A percentile compares a stretch with the other conserved stretches of the same genome.
These are phyloP conservation scores for Stagonosporopsis cucurbitacearum DNA, from an alignment of 2,329 filamentous ascomycete genomes.

Conservation along the genomic window DNA sequence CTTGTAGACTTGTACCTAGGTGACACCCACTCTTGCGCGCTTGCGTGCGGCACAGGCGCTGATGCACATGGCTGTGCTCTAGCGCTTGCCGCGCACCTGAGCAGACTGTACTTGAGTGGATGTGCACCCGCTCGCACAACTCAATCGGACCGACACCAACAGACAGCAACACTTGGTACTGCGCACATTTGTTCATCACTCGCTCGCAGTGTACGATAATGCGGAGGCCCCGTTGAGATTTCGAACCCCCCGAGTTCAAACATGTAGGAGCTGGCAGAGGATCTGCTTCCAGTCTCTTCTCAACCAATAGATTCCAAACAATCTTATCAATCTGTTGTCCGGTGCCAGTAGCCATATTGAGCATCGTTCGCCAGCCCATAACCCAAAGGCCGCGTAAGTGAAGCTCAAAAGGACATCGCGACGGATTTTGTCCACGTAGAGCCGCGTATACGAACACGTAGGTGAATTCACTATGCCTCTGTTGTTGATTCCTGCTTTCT, in stretches of 20 bases:
- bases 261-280: background rate
- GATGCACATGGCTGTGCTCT: background rate
- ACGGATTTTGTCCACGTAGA: constrained; percentile 12
- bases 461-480: background rate
- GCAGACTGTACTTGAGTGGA: background rate
- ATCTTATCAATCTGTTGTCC: constrained; percentile 18
- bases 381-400: constrained; percentile 16
- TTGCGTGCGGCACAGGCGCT: constrained; percentile 7
- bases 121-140: constrained; percentile 5
- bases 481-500: background rate
- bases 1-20: no score
- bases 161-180: background rate
- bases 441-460: constrained; percentile 21
- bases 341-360: constrained; percentile 5
- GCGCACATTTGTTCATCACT: background rate
- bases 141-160: constrained; percentile 7
- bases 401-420: constrained; percentile 13
- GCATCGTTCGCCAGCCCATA: constrained; percentile 8
- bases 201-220: background rate
- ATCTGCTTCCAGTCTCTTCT: background rate
- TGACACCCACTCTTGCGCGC: background rate
- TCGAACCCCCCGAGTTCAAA: background rate
- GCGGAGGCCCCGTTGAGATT: background rate
- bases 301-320: constrained; percentile 6
- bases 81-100: constrained; percentile 14